A percentile compares a stretch with the other conserved stretches of the same genome.
Evolutionary conservation across 768 basidiomycete species (phyloP).

Genomic region (Lactarius pseudohatsudake): DNA sequence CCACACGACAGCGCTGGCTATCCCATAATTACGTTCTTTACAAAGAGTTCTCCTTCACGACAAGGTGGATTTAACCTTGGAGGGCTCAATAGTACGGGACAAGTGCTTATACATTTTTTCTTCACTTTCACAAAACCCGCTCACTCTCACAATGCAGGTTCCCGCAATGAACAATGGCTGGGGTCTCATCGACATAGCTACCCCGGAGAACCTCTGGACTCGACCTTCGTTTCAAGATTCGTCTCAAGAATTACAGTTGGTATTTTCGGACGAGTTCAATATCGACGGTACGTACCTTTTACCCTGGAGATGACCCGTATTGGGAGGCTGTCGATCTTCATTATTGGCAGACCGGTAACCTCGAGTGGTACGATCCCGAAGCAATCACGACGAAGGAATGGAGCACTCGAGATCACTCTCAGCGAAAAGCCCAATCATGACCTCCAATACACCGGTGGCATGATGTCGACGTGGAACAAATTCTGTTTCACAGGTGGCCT

Average conservation of each 20-base stretch:
- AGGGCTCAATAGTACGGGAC: conserved; percentile 49
- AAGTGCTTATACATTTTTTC: conserved; percentile 32
- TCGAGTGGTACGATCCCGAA: conserved; percentile 86
- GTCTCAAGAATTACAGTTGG: conserved; percentile 58
- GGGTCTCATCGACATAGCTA: conserved; percentile 59
- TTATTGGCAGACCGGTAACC: conserved; percentile 49
- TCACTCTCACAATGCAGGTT: conserved; percentile 42
- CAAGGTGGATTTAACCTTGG: conserved; percentile 47
- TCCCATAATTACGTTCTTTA: conserved; percentile 38
- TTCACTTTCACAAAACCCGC: background rate
- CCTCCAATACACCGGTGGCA: conserved; percentile 49
- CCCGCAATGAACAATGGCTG: conserved; percentile 47
- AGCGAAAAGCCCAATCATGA: conserved; percentile 63
- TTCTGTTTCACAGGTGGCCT: conserved; percentile 93
- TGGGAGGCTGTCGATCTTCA: conserved; percentile 49
- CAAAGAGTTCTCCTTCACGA: conserved; percentile 28
- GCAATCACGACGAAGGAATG: conserved; percentile 47
- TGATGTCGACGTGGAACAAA: conserved; percentile 61
- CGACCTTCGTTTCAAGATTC: conserved; percentile 61
- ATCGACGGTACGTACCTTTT: conserved; percentile 76
- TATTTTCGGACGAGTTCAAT: conserved; percentile 92
- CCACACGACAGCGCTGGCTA: conserved; percentile 37
- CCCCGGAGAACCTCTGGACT: conserved; percentile 55
- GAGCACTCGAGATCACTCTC: conserved; percentile 50
- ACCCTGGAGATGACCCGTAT: conserved; percentile 67